Evolutionary conservation across 805 yeast genomes (phyloP).

Genomic region (Myxozyma lipomycoides): DNA sequence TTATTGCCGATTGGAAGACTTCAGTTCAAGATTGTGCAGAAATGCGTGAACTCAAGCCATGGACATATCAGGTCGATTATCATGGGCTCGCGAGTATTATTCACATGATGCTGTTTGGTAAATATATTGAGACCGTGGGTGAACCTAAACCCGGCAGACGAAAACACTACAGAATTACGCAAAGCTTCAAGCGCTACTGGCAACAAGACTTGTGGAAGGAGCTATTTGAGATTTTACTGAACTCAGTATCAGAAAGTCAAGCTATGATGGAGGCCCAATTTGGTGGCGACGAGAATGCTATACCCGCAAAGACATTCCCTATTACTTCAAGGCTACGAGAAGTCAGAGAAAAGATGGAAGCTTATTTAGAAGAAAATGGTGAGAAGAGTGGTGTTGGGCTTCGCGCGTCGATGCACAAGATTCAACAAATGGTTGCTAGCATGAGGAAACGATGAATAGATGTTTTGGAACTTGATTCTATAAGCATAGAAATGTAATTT

Average conservation of each 20-base stretch:
- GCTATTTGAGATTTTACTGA: slow-evolving; percentile 59
- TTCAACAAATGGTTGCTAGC: slow-evolving; percentile 12
- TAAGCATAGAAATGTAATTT: not conserved
- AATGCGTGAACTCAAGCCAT: slow-evolving; percentile 54
- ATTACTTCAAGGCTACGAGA: slow-evolving; percentile 39
- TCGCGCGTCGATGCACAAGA: slow-evolving; percentile 24
- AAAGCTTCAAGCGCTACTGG: slow-evolving; percentile 69
- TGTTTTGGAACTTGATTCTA: not conserved
- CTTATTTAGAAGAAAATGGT: slow-evolving; percentile 39
- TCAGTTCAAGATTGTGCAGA: slow-evolving; percentile 72
- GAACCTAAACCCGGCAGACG: slow-evolving; percentile 27
- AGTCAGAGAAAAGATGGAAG: slow-evolving; percentile 42
- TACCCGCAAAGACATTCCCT: slow-evolving; percentile 40
- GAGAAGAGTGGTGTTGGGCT: slow-evolving; percentile 30
- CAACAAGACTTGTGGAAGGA: slow-evolving; percentile 65
- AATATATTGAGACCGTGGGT: slow-evolving; percentile 48
- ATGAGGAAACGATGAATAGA: slow-evolving; percentile 4
- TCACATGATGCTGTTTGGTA: slow-evolving; percentile 70
- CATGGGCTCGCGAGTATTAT: slow-evolving; percentile 74
- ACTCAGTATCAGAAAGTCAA: slow-evolving; percentile 44
- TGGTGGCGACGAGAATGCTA: slow-evolving; percentile 6
- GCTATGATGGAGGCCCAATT: not conserved
- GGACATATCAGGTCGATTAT: slow-evolving; percentile 81
- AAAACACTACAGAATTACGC: slow-evolving; percentile 39
- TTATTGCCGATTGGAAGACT: slow-evolving; percentile 56